Percentiles rank a stretch among this genome's conserved stretches.
Conservation (phyloP, 768 basidiomycete genomes). For the Fibroporia radiculosa region DNA sequence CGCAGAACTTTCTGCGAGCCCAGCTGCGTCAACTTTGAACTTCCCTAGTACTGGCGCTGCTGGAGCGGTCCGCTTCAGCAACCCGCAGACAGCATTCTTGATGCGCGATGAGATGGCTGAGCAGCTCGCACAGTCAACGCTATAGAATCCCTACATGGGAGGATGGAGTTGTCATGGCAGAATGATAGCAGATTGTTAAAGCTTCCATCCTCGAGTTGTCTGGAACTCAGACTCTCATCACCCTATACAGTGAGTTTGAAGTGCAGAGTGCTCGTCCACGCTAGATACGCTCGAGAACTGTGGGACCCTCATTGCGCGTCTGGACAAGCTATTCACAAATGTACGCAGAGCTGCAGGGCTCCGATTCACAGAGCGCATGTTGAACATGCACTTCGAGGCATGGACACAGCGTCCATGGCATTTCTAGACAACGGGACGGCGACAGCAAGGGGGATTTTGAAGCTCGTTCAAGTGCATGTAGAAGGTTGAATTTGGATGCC, state of each 20-base stretch:
- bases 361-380: constrained; percentile 70
- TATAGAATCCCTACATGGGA: no score
- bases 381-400: constrained; percentile 95
- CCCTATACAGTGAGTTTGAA: constrained; percentile 60
- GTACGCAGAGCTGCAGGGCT: constrained; percentile 70
- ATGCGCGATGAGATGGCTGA: no score
- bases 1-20: no score
- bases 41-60: no score
- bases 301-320: constrained; percentile 46
- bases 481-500: constrained; percentile 85
- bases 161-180: no score
- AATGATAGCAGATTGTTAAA: no score
- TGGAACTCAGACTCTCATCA: neutral
- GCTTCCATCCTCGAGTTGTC: neutral
- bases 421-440: constrained; percentile 42
- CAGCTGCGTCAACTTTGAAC: no score
- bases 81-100: no score
- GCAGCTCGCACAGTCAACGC: no score
- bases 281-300: constrained; percentile 61
- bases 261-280: constrained; percentile 80
- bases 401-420: constrained; percentile 89
- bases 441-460: constrained; percentile 68
- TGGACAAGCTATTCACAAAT: constrained; percentile 58
- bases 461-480: constrained; percentile 75
- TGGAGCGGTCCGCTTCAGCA: no score